A percentile compares a stretch with the other conserved stretches of the same genome.
Evolutionary conservation across 2,329 filamentous ascomycete genomes (phyloP).

Genomic region (Colletotrichum lupini): DNA sequence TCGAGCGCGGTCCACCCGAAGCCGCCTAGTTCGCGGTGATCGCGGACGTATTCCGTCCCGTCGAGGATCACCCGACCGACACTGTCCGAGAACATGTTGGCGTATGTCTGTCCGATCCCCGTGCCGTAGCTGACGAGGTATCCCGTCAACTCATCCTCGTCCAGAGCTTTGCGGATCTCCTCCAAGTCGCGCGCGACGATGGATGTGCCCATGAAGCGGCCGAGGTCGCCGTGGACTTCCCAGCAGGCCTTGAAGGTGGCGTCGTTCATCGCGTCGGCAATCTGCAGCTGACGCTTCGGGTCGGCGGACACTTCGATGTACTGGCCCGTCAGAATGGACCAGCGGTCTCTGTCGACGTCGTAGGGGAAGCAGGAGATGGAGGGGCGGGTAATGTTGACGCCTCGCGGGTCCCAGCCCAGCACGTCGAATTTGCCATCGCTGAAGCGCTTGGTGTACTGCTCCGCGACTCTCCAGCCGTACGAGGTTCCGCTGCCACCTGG

Average conservation of each 20-base stretch:
- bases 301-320: slow-evolving; percentile 49
- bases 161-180: slow-evolving; percentile 57
- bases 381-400: slow-evolving; percentile 60
- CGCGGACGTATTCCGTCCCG: slow-evolving; percentile 58
- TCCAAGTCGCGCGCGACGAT: slow-evolving; percentile 61
- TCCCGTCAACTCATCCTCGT: slow-evolving; percentile 58
- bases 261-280: slow-evolving; percentile 58
- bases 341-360: slow-evolving; percentile 58
- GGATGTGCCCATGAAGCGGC: slow-evolving; percentile 58
- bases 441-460: slow-evolving; percentile 52
- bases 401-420: slow-evolving; percentile 66
- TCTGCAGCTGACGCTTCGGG: slow-evolving; percentile 50
- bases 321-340: slow-evolving; percentile 52
- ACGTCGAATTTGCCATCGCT: slow-evolving; percentile 58
- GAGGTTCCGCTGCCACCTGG: slow-evolving; percentile 60
- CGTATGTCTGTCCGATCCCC: slow-evolving; percentile 63
- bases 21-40: slow-evolving; percentile 57
- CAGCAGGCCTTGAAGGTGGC: slow-evolving; percentile 56
- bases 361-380: slow-evolving; percentile 58
- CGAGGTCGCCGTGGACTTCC: slow-evolving; percentile 55
- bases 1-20: slow-evolving; percentile 61
- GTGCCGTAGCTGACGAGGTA: slow-evolving; percentile 65
- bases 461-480: slow-evolving; percentile 51
- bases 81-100: slow-evolving; percentile 60
- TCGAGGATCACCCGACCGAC: slow-evolving; percentile 62